phyloP scores from a whole-genome alignment of 2,329 filamentous ascomycete species.

The Ophiocordyceps robertsii region DNA sequence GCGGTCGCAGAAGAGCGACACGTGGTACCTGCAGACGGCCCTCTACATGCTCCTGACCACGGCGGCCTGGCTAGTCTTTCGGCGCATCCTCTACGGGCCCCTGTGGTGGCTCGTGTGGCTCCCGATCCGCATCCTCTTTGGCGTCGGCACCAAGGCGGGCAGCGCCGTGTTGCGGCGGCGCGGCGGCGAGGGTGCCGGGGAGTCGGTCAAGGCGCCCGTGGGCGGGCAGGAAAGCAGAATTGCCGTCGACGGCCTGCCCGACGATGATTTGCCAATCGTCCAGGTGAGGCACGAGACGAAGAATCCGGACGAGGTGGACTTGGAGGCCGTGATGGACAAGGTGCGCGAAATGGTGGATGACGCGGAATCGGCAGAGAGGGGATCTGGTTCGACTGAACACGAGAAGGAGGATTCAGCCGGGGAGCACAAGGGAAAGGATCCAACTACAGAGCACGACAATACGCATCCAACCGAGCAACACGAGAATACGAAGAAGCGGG shows the following conservation, averaged over 20 bases:
- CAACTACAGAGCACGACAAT: not conserved
- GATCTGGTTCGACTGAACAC: not conserved
- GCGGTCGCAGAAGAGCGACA: constrained; percentile 86
- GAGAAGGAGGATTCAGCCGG: too few relatives aligned
- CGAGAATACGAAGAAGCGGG: constrained; percentile 15
- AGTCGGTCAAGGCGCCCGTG: constrained; percentile 17
- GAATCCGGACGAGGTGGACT: constrained; percentile 9
- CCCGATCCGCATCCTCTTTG: constrained; percentile 57
- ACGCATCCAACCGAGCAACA: constrained; percentile 4
- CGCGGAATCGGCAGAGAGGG: constrained; percentile 18
- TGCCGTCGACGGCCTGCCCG: constrained; percentile 10
- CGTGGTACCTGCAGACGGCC: constrained; percentile 90
- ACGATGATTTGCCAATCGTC: constrained; percentile 34
- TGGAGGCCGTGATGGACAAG: constrained; percentile 33
- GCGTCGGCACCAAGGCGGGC: constrained; percentile 40
- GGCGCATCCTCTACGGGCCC: constrained; percentile 77
- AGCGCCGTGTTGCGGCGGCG: constrained; percentile 30
- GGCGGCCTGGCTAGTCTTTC: constrained; percentile 73
- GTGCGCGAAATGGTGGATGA: constrained; percentile 41
- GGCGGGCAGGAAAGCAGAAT: not conserved
- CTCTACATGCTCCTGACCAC: constrained; percentile 72
- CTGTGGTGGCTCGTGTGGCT: constrained; percentile 81
- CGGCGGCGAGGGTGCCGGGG: constrained; percentile 12
- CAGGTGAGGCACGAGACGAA: constrained; percentile 23
- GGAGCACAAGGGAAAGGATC: too few relatives aligned